These are phyloP conservation scores for Henckelia pumila DNA, from an alignment of 257 asterid species.

Conservation along the genomic window DNA sequence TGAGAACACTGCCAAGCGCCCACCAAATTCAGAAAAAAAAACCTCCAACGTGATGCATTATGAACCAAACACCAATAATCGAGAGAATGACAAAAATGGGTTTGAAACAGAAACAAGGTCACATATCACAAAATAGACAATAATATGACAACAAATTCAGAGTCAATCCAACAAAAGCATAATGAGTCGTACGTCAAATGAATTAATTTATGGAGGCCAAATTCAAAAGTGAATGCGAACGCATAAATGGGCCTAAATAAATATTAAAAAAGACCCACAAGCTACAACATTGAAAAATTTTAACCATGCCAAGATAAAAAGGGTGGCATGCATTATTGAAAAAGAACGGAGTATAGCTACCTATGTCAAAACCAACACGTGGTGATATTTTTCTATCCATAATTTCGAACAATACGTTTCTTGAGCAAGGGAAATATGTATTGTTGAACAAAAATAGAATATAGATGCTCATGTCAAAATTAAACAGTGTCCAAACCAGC, in stretches of 20 bases:
- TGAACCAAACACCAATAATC: constrained; percentile 4
- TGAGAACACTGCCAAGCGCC: not conserved
- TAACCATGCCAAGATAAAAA: not conserved
- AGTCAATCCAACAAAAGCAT: not conserved
- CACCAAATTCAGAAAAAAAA: constrained; percentile 6
- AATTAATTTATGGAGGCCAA: constrained; percentile 5
- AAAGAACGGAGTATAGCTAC: not conserved
- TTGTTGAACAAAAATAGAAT: too few relatives aligned
- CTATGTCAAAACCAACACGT: not conserved
- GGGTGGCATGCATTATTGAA: too few relatives aligned
- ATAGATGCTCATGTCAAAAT: too few relatives aligned
- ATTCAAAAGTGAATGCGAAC: not conserved
- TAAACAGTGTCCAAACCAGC: too few relatives aligned
- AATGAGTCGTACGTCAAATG: not conserved
- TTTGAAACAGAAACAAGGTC: constrained; percentile 5
- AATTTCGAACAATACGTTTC: too few relatives aligned
- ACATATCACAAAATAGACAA: constrained; percentile 4
- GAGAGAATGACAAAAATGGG: not conserved
- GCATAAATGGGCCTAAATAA: constrained; percentile 2
- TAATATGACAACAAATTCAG: not conserved
- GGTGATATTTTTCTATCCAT: not conserved
- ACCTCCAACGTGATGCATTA: constrained; percentile 12
- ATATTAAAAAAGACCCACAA: not conserved
- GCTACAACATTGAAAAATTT: not conserved
- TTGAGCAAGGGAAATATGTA: not conserved